phyloP scores from a whole-genome alignment of 2,329 filamentous ascomycete species.

The Basipetospora sp. region DNA sequence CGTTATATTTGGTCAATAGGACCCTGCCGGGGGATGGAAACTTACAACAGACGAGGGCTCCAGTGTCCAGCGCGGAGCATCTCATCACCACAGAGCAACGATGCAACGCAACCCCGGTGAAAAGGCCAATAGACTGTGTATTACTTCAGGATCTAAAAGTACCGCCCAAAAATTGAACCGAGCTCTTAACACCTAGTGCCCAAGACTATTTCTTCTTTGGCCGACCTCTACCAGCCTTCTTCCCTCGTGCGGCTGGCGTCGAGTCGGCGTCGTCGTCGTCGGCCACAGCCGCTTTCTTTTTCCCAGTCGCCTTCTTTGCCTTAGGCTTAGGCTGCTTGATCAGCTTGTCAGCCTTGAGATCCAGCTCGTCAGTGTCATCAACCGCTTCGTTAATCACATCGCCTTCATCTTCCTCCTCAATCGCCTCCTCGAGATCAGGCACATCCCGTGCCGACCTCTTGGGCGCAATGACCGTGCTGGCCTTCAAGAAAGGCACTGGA shows the following conservation, averaged over 20 bases:
- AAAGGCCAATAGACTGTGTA: no score
- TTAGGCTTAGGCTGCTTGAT: constrained; percentile 76
- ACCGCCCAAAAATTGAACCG: no score
- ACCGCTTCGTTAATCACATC: constrained; percentile 42
- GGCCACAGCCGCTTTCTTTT: constrained; percentile 30
- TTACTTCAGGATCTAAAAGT: no score
- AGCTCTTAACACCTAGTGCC: no score
- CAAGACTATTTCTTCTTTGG: constrained; percentile 23
- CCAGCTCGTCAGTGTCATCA: constrained; percentile 63
- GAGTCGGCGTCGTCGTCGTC: constrained; percentile 36
- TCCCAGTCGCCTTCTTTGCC: constrained; percentile 25
- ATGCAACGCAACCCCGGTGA: no score
- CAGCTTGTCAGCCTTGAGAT: constrained; percentile 88
- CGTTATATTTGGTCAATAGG: no score
- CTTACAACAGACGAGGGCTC: no score
- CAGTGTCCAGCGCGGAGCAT: no score
- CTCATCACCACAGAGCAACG: no score
- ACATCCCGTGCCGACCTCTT: constrained; percentile 60
- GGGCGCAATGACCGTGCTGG: constrained; percentile 57
- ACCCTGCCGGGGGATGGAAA: no score
- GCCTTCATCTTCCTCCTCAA: constrained; percentile 79
- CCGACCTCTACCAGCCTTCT: constrained; percentile 31
- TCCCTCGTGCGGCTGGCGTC: constrained; percentile 30
- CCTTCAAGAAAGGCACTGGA: constrained; percentile 92
- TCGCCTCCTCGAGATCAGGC: constrained; percentile 88